Conservation (phyloP, 192 early-diverging fungal species). For the Diversispora eburnea region DNA sequence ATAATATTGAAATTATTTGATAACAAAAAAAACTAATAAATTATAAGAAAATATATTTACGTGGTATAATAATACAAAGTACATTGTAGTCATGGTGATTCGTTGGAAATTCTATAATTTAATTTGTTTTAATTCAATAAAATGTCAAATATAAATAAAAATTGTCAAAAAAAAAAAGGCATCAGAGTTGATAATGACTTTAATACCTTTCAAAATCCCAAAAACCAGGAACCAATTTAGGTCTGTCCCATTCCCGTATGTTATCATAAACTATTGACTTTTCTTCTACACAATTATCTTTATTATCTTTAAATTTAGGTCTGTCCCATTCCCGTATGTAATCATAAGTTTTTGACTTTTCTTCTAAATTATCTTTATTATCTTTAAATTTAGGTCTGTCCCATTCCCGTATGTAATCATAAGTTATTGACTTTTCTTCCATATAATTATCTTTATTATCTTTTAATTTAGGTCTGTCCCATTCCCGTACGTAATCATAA, state of each 20-base stretch:
- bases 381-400: constrained; percentile 12
- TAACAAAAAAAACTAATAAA: no score
- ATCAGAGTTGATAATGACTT: no score
- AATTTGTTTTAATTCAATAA: no score
- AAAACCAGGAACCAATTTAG: constrained; percentile 10
- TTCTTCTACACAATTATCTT: background rate
- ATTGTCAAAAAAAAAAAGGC: no score
- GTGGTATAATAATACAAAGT: no score
- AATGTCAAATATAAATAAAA: no score
- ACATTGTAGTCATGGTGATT: no score
- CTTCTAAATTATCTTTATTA: background rate
- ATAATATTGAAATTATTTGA: no score
- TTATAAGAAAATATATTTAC: no score
- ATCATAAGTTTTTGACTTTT: background rate
- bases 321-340: constrained; percentile 7
- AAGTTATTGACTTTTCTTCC: background rate
- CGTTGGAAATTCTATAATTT: no score
- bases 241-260: constrained; percentile 16
- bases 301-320: constrained; percentile 6
- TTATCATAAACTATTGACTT: background rate
- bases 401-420: constrained; percentile 1
- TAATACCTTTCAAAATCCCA: background rate
- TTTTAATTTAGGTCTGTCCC: constrained; percentile 9
- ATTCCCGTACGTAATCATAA: no score
- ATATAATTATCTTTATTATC: background rate